Evolutionary conservation across 2,329 filamentous ascomycete species (phyloP), one percentile per base, ranked within the genome.

Genomic region (Nemania bipapillata): DNA sequence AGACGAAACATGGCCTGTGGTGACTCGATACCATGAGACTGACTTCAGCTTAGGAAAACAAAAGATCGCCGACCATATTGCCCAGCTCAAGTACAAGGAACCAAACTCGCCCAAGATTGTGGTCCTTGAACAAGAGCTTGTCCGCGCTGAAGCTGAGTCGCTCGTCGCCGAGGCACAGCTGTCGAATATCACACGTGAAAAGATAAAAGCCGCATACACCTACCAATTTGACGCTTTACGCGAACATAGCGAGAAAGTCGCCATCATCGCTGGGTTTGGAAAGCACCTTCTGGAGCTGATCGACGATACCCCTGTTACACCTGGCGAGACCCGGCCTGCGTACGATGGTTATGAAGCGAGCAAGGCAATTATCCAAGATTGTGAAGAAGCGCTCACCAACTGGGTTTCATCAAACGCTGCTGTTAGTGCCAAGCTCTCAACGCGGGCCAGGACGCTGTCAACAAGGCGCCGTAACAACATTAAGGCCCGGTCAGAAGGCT

Each of bases 61-160:
- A 82, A 99, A 98, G 85, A 98, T 99, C 79, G 97, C 93, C 77
- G 96, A 99, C 80, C 93, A 98, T 80, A 99, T 99, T 76, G 95
- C 96, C 58, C 95, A 98, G 82, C 89, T 99, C 77, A 99, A 99
- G 83, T 99, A 98, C 89, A 99, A 99, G 86, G 96, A 99, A 82
- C 96, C 96, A 74, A 97, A 97, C 85, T 97, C 94, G 40, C 94
- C 95, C 72, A 96, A 94, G 84, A 97, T 99, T 75, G 94, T 97
- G 66, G 94, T 99, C 47, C 90, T 99, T 63, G 96, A 99, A 84
- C 96, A 99, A 83, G 96, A 99, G 83, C 92, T 99, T 67, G 96
- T 99, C 75, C 94, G 96, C 76, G 96, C 96, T 74, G 96, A 99
- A 83, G 96, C 96, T 77, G 96, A 99, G 82, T 98, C 96, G n/a